Percentiles rank a stretch among this genome's conserved stretches.
These are phyloP conservation scores for Ophiocordyceps robertsii DNA, from an alignment of 2,329 filamentous ascomycete genomes.

Conservation along the genomic window DNA sequence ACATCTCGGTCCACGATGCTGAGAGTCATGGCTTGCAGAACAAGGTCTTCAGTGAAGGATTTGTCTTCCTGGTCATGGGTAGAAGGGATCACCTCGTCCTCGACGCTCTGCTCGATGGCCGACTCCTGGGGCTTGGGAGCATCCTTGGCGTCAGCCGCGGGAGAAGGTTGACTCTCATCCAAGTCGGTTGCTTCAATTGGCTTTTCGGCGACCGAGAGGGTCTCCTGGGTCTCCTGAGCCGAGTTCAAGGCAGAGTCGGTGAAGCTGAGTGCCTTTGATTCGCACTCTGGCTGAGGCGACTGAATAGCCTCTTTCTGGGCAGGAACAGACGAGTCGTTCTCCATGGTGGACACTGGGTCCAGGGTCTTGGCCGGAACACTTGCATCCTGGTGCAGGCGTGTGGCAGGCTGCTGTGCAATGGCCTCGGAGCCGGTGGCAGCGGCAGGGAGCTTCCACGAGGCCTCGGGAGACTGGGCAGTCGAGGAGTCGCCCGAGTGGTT, in stretches of 20 bases:
- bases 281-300: not conserved
- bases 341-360: not conserved
- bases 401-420: not conserved
- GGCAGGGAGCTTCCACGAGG: slow-evolving; percentile 7
- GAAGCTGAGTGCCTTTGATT: not conserved
- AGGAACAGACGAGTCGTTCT: not conserved
- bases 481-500: slow-evolving; percentile 16
- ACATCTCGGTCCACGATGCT: no score
- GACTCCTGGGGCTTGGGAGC: not conserved
- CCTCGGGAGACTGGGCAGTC: slow-evolving; percentile 8
- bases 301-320: not conserved
- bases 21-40: no score
- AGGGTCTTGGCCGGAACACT: not conserved
- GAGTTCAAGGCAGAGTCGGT: not conserved
- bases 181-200: not conserved
- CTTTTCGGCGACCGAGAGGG: not conserved
- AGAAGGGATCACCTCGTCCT: not conserved
- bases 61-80: not conserved
- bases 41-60: no score
- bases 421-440: slow-evolving; percentile 1
- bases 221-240: not conserved
- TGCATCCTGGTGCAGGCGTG: not conserved
- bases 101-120: not conserved
- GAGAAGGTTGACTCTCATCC: not conserved
- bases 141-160: not conserved